These are phyloP conservation scores for Colletotrichum incanum DNA, from an alignment of 2,329 filamentous ascomycete species.

Conservation along the genomic window DNA sequence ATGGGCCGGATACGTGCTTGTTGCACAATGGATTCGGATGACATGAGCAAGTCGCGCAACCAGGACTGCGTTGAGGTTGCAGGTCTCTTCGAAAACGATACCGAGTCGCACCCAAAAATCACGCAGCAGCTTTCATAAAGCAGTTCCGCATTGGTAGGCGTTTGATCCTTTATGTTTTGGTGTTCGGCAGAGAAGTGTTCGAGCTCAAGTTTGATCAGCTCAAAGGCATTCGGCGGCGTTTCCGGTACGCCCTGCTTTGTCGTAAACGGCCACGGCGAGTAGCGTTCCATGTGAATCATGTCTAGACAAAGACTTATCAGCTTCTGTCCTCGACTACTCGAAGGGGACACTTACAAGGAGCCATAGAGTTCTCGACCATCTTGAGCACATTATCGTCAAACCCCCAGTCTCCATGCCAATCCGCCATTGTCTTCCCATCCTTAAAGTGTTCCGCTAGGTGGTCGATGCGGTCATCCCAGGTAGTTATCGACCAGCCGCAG, in stretches of 20 bases:
- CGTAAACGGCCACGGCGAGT: slow-evolving; percentile 52
- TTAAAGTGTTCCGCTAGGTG: slow-evolving; percentile 60
- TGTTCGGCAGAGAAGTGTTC: slow-evolving; percentile 29
- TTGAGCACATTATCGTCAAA: slow-evolving; percentile 55
- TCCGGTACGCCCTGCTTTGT: slow-evolving; percentile 43
- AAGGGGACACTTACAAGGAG: slow-evolving; percentile 49
- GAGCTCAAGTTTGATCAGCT: slow-evolving; percentile 37
- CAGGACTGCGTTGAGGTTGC: slow-evolving; percentile 46
- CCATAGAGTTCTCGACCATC: slow-evolving; percentile 57
- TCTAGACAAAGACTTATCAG: slow-evolving; percentile 42
- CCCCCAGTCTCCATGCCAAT: slow-evolving; percentile 59
- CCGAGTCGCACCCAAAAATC: slow-evolving; percentile 45
- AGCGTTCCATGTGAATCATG: slow-evolving; percentile 57
- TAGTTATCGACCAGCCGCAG: slow-evolving; percentile 53
- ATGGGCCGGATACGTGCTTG: slow-evolving; percentile 42
- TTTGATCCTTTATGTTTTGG: slow-evolving; percentile 2
- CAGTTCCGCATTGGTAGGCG: slow-evolving; percentile 31
- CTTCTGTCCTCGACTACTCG: rapidly evolving
- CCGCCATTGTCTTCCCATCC: slow-evolving; percentile 55
- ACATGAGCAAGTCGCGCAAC: slow-evolving; percentile 48
- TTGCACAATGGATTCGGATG: slow-evolving; percentile 33
- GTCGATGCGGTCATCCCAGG: slow-evolving; percentile 54
- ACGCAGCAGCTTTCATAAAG: slow-evolving; percentile 41
- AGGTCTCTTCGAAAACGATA: slow-evolving; percentile 26
- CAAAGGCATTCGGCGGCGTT: slow-evolving; percentile 34